A percentile compares a stretch with the other conserved stretches of the same genome.
Conservation (phyloP, 306 rosid species). For the Boehmeria nivea region DNA sequence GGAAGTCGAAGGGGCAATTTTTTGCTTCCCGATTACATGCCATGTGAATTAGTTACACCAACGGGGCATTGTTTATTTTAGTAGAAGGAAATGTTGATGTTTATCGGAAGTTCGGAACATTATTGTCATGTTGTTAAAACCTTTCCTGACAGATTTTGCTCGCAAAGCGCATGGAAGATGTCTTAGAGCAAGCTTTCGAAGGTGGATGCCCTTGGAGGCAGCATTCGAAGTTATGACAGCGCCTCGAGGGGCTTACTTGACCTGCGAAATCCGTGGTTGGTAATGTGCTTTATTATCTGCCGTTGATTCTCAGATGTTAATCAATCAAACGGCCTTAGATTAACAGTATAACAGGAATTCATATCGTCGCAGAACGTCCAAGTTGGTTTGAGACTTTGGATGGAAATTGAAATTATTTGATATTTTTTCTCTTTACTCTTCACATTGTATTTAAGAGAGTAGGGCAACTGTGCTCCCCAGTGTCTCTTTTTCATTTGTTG, state of each 20-base stretch:
- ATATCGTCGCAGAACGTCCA: neutral
- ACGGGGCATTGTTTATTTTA: constrained; percentile 3
- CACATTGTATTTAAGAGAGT: no score
- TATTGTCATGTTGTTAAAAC: neutral
- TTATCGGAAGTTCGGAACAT: neutral
- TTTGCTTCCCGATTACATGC: neutral
- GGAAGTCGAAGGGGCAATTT: neutral
- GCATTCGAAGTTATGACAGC: constrained; percentile 54
- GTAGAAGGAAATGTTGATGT: neutral
- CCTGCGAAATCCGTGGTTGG: neutral
- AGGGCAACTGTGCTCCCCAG: no score
- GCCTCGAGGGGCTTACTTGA: neutral
- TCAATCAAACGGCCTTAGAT: neutral
- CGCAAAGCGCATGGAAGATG: constrained; percentile 79
- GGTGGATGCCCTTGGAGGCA: constrained; percentile 83
- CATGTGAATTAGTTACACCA: neutral
- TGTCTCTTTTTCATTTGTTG: no score
- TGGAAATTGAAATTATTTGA: neutral
- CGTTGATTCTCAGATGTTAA: neutral
- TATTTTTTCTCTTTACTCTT: neutral
- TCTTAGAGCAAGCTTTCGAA: constrained; percentile 71
- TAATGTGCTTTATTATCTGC: neutral
- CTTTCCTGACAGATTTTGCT: constrained; percentile 46
- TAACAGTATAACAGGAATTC: neutral
- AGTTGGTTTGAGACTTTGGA: neutral